Conservation (phyloP, 1,139 yeast genomes). For the Yamadazyma taylorii region DNA sequence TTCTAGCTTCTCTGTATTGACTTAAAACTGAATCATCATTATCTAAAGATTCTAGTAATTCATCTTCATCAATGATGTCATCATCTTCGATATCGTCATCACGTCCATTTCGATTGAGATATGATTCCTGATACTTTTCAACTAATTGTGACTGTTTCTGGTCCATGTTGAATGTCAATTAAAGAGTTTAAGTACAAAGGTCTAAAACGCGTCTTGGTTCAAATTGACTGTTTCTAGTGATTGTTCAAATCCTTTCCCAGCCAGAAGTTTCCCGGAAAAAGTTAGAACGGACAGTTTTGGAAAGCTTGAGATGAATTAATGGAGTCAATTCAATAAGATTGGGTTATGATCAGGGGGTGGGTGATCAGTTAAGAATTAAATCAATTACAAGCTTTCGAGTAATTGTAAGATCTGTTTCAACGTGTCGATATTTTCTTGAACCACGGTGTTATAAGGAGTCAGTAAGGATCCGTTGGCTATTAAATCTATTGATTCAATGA, state of each 20-base stretch:
- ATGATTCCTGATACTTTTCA: slow-evolving; percentile 43
- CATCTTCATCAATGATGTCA: slow-evolving; percentile 32
- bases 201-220: background rate
- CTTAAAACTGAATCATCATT: slow-evolving; percentile 32
- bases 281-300: too few species aligned
- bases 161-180: slow-evolving; percentile 20
- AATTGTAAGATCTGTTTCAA: slow-evolving; percentile 9
- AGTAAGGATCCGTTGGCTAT: slow-evolving; percentile 12
- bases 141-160: slow-evolving; percentile 31
- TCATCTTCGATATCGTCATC: too few species aligned
- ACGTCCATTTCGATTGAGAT: too few species aligned
- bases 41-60: slow-evolving; percentile 36
- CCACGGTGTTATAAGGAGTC: slow-evolving; percentile 10
- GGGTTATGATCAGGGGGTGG: too few species aligned
- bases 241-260: too few species aligned
- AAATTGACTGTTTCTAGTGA: too few species aligned
- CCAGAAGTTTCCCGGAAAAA: too few species aligned
- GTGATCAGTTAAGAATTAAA: too few species aligned
- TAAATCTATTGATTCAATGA: slow-evolving; percentile 25
- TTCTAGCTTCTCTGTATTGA: slow-evolving; percentile 48
- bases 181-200: background rate
- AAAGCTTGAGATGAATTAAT: background rate
- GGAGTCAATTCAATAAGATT: too few species aligned
- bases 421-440: slow-evolving; percentile 9
- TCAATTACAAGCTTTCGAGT: slow-evolving; percentile 5